Evolutionary conservation across 2,329 filamentous ascomycete genomes (phyloP).

Genomic region (Cercospora brassicicola): DNA sequence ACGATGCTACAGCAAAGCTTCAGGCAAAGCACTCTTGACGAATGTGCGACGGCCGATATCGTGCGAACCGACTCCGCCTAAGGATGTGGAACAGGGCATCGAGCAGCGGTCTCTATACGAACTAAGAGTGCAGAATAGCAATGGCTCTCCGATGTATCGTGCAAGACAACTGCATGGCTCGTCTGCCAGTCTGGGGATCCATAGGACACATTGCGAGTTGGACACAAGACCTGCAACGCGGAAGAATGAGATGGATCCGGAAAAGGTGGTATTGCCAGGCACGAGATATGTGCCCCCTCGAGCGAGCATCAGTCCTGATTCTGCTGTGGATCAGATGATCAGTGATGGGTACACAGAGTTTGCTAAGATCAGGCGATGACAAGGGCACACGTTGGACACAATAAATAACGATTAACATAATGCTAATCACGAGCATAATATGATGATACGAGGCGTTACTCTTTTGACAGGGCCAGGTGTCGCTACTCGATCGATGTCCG

Average conservation of each 20-base stretch:
- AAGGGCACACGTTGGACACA: not conserved
- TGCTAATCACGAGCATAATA: not conserved
- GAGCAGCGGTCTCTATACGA: constrained; percentile 15
- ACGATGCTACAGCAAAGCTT: constrained; percentile 16
- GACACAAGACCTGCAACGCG: constrained; percentile 7
- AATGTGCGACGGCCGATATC: constrained; percentile 7
- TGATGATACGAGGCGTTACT: not conserved
- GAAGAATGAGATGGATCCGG: constrained; percentile 4
- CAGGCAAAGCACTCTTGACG: constrained; percentile 20
- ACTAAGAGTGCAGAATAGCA: constrained; percentile 7
- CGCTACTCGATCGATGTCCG: not conserved
- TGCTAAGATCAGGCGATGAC: constrained; percentile 17
- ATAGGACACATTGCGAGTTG: not conserved
- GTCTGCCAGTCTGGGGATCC: not conserved
- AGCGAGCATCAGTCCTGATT: constrained; percentile 8
- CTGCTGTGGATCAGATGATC: constrained; percentile 21
- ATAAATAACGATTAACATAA: not conserved
- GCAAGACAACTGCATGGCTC: constrained; percentile 3
- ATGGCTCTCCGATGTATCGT: constrained; percentile 7
- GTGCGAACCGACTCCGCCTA: constrained; percentile 9
- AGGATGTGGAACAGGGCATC: constrained; percentile 7
- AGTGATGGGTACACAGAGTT: constrained; percentile 21
- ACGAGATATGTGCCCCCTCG: constrained; percentile 5
- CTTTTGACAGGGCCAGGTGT: no score
- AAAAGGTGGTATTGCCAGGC: not conserved